Evolutionary conservation across 352 stramenopile genomes (phyloP).

Genomic region (Globisporangium nagaii): DNA sequence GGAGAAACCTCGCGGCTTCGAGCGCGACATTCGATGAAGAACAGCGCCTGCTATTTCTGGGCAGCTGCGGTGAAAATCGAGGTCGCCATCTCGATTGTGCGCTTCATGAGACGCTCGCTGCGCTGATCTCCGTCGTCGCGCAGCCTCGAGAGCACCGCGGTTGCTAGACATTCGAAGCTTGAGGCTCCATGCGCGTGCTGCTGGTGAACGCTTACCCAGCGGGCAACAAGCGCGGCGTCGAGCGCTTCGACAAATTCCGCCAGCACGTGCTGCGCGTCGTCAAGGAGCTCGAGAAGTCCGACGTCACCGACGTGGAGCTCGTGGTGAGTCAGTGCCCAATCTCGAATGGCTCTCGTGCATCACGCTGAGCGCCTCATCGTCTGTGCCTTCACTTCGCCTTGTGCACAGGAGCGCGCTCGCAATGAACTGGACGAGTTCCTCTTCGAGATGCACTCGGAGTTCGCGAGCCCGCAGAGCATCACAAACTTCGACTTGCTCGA

Average conservation of each 20-base stretch:
- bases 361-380: no score
- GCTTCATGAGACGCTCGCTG: neutral
- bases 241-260: conserved; percentile 48
- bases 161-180: neutral
- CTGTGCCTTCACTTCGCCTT: neutral
- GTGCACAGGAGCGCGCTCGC: conserved; percentile 44
- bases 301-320: conserved; percentile 59
- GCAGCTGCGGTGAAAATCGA: no score
- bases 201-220: conserved; percentile 61
- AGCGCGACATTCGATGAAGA: neutral
- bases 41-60: neutral
- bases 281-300: conserved; percentile 47
- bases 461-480: conserved; percentile 50
- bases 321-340: no score
- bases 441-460: conserved; percentile 74
- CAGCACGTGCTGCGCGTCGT: conserved; percentile 42
- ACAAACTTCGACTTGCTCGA: conserved; percentile 79
- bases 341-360: no score
- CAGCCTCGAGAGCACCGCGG: neutral
- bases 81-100: no score
- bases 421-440: conserved; percentile 67
- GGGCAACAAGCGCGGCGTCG: conserved; percentile 30
- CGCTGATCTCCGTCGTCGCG: neutral
- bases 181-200: conserved; percentile 51
- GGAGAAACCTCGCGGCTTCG: neutral